Evolutionary conservation across 805 yeast genomes (phyloP).

Genomic region (Diddensiella santjacobensis): DNA sequence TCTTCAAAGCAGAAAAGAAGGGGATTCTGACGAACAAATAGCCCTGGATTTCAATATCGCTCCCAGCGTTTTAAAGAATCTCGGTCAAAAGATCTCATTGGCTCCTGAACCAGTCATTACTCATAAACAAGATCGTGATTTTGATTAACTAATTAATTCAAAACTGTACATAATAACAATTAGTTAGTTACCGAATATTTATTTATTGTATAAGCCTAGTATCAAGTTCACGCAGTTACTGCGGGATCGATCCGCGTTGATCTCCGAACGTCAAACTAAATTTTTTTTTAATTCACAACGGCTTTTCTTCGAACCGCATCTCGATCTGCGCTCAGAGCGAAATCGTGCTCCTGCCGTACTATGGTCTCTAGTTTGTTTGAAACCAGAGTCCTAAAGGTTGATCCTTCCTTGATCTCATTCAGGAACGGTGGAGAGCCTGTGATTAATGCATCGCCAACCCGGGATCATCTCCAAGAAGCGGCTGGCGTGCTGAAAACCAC

Average conservation of each 20-base stretch:
- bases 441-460: slow-evolving; percentile 11
- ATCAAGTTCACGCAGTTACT: too few species aligned
- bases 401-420: slow-evolving; percentile 50
- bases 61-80: slow-evolving; percentile 17
- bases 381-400: slow-evolving; percentile 48
- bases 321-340: not conserved
- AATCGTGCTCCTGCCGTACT: not conserved
- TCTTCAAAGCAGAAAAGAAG: slow-evolving; percentile 21
- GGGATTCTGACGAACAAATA: slow-evolving; percentile 22
- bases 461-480: slow-evolving; percentile 46
- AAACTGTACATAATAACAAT: too few species aligned
- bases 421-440: slow-evolving; percentile 27
- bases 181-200: too few species aligned
- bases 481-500: slow-evolving; percentile 49
- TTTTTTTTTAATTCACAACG: not conserved
- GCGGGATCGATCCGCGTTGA: too few species aligned
- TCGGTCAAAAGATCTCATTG: slow-evolving; percentile 11
- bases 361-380: not conserved
- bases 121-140: too few species aligned
- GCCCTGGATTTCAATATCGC: slow-evolving; percentile 19
- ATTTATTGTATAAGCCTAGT: too few species aligned
- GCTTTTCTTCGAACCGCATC: not conserved
- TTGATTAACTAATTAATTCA: too few species aligned
- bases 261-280: not conserved
- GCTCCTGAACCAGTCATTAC: slow-evolving; percentile 9